Evolutionary conservation across 1,284 basidiomycete species (phyloP).

Genomic region (Omphalotus olearius): DNA sequence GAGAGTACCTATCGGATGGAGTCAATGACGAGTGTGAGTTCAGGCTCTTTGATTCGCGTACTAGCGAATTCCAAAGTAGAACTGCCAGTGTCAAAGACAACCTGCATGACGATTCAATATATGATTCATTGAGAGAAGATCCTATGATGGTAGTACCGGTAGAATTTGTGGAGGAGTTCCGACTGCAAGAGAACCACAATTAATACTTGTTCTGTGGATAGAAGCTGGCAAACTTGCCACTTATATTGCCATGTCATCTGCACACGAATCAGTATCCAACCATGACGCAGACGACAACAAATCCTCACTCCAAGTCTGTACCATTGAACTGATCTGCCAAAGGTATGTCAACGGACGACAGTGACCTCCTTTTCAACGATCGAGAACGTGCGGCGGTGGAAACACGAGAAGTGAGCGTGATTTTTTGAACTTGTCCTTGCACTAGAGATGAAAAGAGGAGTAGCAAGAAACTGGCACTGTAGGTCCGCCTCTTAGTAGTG

Average conservation of each 20-base stretch:
- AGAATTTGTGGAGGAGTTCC: conserved; percentile 45
- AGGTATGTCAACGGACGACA: conserved; percentile 36
- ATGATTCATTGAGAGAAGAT: background rate
- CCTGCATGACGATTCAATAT: conserved; percentile 22
- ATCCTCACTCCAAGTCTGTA: conserved; percentile 47
- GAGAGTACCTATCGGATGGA: conserved; percentile 35
- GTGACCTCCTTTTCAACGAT: conserved; percentile 31
- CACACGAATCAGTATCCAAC: conserved; percentile 8
- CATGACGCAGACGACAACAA: conserved; percentile 7
- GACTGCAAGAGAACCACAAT: conserved; percentile 24
- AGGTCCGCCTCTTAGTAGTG: too few relatives aligned
- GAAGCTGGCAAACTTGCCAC: conserved; percentile 21
- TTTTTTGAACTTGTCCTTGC: background rate
- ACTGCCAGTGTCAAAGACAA: conserved; percentile 55
- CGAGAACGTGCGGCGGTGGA: conserved; percentile 17
- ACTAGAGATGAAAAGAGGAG: too few relatives aligned
- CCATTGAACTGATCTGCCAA: conserved; percentile 50
- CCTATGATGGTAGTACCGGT: conserved; percentile 29
- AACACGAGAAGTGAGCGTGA: conserved; percentile 12
- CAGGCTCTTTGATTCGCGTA: conserved; percentile 18
- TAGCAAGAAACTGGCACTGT: too few relatives aligned
- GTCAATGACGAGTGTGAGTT: background rate
- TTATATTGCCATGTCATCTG: conserved; percentile 51
- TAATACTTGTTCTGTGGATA: background rate
- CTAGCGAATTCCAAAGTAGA: conserved; percentile 45